Evolutionary conservation across 2,329 filamentous ascomycete genomes (phyloP), one percentile per base, ranked within the genome.

Genomic region (Aplosporella prunicola): DNA sequence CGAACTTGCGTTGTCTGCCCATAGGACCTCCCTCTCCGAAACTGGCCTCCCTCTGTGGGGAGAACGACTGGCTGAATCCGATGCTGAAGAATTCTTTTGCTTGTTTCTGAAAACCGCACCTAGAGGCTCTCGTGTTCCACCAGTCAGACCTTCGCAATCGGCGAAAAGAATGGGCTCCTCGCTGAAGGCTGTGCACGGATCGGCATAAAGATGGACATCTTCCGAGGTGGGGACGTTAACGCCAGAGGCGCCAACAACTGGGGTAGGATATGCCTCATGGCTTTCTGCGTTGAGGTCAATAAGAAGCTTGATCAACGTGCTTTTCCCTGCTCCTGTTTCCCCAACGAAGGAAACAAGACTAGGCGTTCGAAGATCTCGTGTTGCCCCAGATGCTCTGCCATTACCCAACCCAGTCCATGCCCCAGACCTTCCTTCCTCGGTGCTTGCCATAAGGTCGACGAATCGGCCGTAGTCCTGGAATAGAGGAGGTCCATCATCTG

Each of bases 91-190:
- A 4, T 11, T 24, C 20, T 31, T 40, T 14, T 23, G 38, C 35
- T 32, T 22, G 27, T 22, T 31, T 20, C 35, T 40, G 20, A 39
- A 23, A 15, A 45, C 31, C 11, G 49, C 48, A 8, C 48, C 51
- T n/a, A 47, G 39, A 20, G 63, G 63, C 9, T 51, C 48, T 14
- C 51, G 53, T 43, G 71, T 68, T 8, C 69, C 69, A 20, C 68
- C 69, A 14, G 66, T 60, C 7, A 72, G 57, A 0, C 69, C 69
- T 53, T 73, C 69, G 42, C 68, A 72, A 43, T 73, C 69, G 15
- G 69, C 67, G 35, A 64, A 65, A 4, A 73, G 53, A 14, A 72
- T 55, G 0, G 68, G 69, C 6, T 56, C 45, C 4, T 54, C 52
- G 9, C 55, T 53, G 10, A 50, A 44, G 17, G 59, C 52, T 3